phyloP scores from a whole-genome alignment of 768 basidiomycete species.

The Mrakia frigida region DNA sequence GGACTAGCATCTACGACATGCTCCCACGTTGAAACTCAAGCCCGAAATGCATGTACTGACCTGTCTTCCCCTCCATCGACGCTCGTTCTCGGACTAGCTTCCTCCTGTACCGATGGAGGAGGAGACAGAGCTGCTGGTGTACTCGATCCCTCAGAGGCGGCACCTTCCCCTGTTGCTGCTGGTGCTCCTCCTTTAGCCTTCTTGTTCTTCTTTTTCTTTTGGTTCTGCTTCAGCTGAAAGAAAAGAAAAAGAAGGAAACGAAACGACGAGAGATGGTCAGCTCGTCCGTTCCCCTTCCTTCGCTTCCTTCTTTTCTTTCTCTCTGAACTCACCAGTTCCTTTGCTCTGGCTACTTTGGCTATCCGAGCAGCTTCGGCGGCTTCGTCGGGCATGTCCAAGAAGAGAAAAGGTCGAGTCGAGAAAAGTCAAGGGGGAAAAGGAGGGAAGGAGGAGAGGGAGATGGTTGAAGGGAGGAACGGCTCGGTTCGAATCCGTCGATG shows the following conservation, averaged over 20 bases:
- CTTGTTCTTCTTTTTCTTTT: slow-evolving; percentile 26
- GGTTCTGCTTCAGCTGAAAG: not conserved
- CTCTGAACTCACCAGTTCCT: slow-evolving; percentile 21
- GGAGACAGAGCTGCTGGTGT: not conserved
- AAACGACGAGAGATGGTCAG: not conserved
- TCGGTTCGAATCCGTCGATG: too few species aligned
- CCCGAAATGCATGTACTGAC: too few species aligned
- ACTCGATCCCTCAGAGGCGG: too few species aligned
- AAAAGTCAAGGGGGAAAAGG: not conserved
- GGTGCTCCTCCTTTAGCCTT: slow-evolving; percentile 15
- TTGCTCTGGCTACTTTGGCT: slow-evolving; percentile 28
- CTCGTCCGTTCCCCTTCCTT: not conserved
- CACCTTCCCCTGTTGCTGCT: not conserved
- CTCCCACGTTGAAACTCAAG: too few species aligned
- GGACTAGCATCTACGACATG: too few species aligned
- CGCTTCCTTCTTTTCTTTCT: too few species aligned
- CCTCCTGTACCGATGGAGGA: slow-evolving; percentile 11
- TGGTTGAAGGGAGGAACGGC: too few species aligned
- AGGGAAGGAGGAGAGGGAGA: too few species aligned
- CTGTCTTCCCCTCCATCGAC: slow-evolving; percentile 18
- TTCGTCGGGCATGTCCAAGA: slow-evolving; percentile 18
- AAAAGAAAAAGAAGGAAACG: not conserved
- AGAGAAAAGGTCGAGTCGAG: not conserved
- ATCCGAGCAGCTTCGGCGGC: slow-evolving; percentile 12
- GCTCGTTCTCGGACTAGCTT: slow-evolving; percentile 17